Evolutionary conservation across 2,329 filamentous ascomycete species (phyloP).

Genomic region (Dothidotthia symphoricarpi): DNA sequence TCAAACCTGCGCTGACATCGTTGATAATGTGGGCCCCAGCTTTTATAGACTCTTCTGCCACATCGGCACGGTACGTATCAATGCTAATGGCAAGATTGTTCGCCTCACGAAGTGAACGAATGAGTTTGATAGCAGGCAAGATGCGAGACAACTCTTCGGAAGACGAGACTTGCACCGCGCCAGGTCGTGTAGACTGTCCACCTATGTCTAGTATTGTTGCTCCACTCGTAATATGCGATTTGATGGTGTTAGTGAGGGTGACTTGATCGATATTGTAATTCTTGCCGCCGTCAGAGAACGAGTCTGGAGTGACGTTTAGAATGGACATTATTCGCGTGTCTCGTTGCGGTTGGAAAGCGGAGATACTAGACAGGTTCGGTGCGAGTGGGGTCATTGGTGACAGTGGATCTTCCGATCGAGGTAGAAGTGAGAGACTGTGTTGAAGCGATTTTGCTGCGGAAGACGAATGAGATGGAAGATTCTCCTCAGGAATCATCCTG

Average conservation of each 20-base stretch:
- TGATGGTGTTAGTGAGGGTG: conserved; percentile 58
- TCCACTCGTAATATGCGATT: conserved; percentile 63
- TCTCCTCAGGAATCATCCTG: conserved; percentile 29
- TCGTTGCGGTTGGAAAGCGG: conserved; percentile 21
- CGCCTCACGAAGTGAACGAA: conserved; percentile 66
- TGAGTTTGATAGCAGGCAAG: conserved; percentile 71
- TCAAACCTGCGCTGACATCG: conserved; percentile 79
- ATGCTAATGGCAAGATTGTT: conserved; percentile 72
- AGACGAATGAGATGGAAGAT: conserved; percentile 46
- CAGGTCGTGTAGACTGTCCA: conserved; percentile 87
- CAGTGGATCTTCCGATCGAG: conserved; percentile 34
- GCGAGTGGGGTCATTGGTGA: conserved; percentile 42
- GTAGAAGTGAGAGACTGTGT: conserved; percentile 39
- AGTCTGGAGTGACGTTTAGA: conserved; percentile 91
- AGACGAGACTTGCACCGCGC: conserved; percentile 64
- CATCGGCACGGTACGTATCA: conserved; percentile 85
- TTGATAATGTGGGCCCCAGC: conserved; percentile 92
- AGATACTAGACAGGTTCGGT: conserved; percentile 32
- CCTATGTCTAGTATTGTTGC: conserved; percentile 88
- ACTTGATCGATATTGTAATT: conserved; percentile 45
- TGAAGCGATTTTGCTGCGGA: conserved; percentile 44
- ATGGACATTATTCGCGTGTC: conserved; percentile 86
- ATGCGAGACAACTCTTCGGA: conserved; percentile 76
- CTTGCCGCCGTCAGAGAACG: conserved; percentile 86
- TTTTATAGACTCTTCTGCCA: conserved; percentile 72